Evolutionary conservation across 129 eudicot genomes (phyloP), one percentile per base, ranked within the genome.

Genomic region (Flaveria brownii): DNA sequence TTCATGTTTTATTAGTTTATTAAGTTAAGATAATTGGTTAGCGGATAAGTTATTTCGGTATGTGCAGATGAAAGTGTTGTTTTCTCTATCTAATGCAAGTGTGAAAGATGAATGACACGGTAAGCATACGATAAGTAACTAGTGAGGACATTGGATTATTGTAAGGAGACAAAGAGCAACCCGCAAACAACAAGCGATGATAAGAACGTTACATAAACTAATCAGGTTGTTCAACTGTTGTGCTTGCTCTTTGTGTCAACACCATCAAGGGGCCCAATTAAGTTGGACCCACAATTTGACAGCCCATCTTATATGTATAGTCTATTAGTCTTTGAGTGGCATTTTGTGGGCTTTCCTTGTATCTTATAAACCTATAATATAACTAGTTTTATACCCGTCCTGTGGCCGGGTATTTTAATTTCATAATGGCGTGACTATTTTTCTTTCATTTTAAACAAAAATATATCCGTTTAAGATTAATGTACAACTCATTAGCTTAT

Each of bases 261-360:
- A n/a, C 36, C 56, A 68, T 43, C 73, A 10, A 42, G 12, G 55
- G 56, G 73, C 73, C 73, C 73, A 68, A 20, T 43, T 20, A 68
- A 11, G 41, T 5, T 43, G 56, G 56, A 11, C 18, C 73, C 18
- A 68, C 55, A 45, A 42, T 6, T 45, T 68, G 33, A 68, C 73
- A 68, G 73, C 56, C 73, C 73, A 45, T 68, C 28, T 18, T 3
- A 20, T 23, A 68, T 18, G 70, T 16, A 16, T 36, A 33, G 47
- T n/a, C 25, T 65, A 62, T 62, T 62, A 26, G 42, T 62, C 43
- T 28, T 62, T 39, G 12, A 11, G 18, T 68, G 30, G 52, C n/a
- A 41, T 17, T 5, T 42, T 39, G 54, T 42, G 36, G 54, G 52
- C 54, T 20, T 36, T 39, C 12, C 49, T 65, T 39, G 26, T n/a